A percentile compares a stretch with the other conserved stretches of the same genome.
Conservation (phyloP, 2,329 filamentous ascomycete species). For the Pestalotiopsis sp. region DNA sequence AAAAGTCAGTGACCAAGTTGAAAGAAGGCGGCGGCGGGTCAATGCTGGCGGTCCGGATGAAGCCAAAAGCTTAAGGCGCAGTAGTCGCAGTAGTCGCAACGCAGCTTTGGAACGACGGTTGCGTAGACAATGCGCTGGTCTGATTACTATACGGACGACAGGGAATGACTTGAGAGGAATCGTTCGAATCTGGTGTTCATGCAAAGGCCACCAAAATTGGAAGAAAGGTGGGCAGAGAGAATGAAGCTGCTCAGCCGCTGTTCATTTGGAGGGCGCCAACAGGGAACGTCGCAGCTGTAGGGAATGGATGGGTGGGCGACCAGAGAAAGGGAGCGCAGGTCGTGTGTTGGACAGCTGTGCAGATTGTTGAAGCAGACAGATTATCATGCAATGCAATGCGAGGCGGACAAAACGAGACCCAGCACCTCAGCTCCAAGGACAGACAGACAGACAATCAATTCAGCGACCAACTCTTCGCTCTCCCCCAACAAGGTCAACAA, state of each 20-base stretch:
- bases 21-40: neutral
- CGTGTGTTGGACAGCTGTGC: neutral
- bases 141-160: neutral
- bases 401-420: neutral
- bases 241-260: neutral
- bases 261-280: neutral
- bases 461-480: neutral
- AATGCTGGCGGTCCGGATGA: neutral
- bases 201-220: neutral
- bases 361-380: neutral
- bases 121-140: neutral
- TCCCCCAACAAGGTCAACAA: neutral
- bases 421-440: neutral
- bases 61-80: neutral
- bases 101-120: neutral
- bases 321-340: neutral
- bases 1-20: neutral
- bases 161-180: neutral
- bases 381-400: constrained; percentile 4
- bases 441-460: neutral
- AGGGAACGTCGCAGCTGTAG: neutral
- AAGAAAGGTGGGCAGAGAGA: neutral
- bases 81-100: neutral
- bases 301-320: neutral
- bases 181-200: neutral